phyloP scores from a whole-genome alignment of 2,329 filamentous ascomycete genomes.

The Claviceps pusilla region DNA sequence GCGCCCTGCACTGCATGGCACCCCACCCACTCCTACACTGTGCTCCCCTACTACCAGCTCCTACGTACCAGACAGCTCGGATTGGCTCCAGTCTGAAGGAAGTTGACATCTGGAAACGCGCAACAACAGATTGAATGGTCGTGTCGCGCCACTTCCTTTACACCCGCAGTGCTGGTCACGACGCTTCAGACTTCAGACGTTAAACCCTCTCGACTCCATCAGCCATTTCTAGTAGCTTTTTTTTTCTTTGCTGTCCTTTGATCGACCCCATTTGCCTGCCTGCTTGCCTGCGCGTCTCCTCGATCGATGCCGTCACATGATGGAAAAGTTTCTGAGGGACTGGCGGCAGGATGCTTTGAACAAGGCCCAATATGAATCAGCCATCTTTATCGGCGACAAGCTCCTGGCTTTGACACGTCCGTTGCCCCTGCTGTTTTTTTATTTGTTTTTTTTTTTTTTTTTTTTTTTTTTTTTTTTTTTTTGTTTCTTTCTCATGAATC shows the following conservation, averaged over 20 bases:
- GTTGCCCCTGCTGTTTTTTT: constrained; percentile 14
- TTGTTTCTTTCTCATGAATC: background rate
- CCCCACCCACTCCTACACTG: too few species aligned
- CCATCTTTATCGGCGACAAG: constrained; percentile 96
- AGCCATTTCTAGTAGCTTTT: background rate
- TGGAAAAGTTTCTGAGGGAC: constrained; percentile 86
- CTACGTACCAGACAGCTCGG: too few species aligned
- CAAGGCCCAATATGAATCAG: constrained; percentile 90
- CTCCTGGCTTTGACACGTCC: constrained; percentile 81
- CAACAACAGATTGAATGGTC: too few species aligned
- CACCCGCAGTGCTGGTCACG: background rate
- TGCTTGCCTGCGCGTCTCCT: background rate
- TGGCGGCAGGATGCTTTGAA: constrained; percentile 94
- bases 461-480: background rate
- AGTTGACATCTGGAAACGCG: too few species aligned
- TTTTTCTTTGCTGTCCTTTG: background rate
- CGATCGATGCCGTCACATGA: constrained; percentile 22
- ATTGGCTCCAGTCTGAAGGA: too few species aligned
- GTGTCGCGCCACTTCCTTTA: too few species aligned
- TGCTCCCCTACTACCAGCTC: too few species aligned
- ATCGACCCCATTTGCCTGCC: background rate
- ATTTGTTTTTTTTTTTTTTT: too few species aligned
- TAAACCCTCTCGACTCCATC: background rate
- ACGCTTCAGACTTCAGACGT: background rate
- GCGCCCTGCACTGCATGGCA: too few species aligned